phyloP scores from a whole-genome alignment of 2,329 filamentous ascomycete species.

The Niveomyces coronatus region DNA sequence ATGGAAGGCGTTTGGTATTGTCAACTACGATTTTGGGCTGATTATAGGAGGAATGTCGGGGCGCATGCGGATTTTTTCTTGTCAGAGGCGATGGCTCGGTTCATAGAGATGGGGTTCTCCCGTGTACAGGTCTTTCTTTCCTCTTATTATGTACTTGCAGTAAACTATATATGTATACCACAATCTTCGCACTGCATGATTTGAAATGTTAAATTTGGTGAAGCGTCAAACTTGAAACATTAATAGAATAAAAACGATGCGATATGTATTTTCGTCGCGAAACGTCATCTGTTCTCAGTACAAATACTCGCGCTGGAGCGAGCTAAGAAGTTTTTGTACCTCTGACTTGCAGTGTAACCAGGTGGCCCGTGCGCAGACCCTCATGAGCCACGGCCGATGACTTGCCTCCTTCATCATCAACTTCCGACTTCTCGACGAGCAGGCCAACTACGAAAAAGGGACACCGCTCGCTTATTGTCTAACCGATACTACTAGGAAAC shows the following conservation, averaged over 20 bases:
- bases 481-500: neutral
- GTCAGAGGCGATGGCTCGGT: neutral
- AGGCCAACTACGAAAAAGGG: conserved; percentile 3
- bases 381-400: conserved; percentile 5
- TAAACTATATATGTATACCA: too few species aligned
- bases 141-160: too few species aligned
- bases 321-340: too few species aligned
- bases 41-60: neutral
- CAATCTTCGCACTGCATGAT: too few species aligned
- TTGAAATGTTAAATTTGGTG: too few species aligned
- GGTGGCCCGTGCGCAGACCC: conserved; percentile 8
- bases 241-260: too few species aligned
- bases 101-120: neutral
- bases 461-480: neutral
- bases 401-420: conserved; percentile 6
- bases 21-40: conserved; percentile 3
- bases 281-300: too few species aligned
- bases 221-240: too few species aligned
- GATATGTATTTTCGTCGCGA: too few species aligned
- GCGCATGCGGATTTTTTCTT: conserved; percentile 4
- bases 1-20: conserved; percentile 8
- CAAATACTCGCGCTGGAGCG: too few species aligned
- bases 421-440: conserved; percentile 1
- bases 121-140: too few species aligned
- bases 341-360: too few species aligned